These are phyloP conservation scores for Amoebophrya sp. DNA, from an alignment of 169 alveolate genomes.

Conservation along the genomic window DNA sequence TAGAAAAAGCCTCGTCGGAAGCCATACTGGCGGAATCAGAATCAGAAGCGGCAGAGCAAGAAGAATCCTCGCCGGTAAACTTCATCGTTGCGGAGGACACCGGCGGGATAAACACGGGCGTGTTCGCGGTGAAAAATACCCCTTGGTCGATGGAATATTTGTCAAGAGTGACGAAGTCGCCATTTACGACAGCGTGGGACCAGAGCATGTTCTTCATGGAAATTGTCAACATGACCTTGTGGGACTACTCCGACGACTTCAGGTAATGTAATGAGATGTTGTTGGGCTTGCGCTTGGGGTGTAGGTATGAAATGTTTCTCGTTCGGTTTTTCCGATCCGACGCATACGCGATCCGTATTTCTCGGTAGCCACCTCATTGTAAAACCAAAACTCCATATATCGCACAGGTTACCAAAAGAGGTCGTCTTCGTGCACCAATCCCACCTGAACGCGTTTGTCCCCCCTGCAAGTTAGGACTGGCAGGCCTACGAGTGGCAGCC, in stretches of 20 bases:
- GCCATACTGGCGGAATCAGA: too few species aligned
- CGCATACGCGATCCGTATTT: too few species aligned
- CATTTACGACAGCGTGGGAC: slow-evolving; percentile 28
- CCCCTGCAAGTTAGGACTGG: neutral
- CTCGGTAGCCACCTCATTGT: too few species aligned
- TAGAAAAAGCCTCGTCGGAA: too few species aligned
- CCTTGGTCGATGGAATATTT: neutral
- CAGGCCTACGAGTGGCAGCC: slow-evolving; percentile 26
- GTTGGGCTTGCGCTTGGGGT: neutral
- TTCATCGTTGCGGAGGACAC: slow-evolving; percentile 31
- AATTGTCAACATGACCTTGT: neutral
- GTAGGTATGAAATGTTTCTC: too few species aligned
- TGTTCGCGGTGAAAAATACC: neutral
- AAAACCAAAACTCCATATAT: neutral
- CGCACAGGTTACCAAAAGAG: slow-evolving; percentile 10
- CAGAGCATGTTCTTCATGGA: slow-evolving; percentile 23
- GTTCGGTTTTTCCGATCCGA: too few species aligned
- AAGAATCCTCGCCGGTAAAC: neutral
- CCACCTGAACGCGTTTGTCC: slow-evolving; percentile 26
- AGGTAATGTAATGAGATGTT: neutral
- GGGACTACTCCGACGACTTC: slow-evolving; percentile 19
- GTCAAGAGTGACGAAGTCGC: neutral
- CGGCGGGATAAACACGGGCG: slow-evolving; percentile 29
- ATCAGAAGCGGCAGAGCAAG: too few species aligned
- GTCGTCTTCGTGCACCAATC: slow-evolving; percentile 3